A percentile compares a stretch with the other conserved stretches of the same genome.
Evolutionary conservation across 2,329 filamentous ascomycete genomes (phyloP).

Genomic region (Triangularia verruculosa): DNA sequence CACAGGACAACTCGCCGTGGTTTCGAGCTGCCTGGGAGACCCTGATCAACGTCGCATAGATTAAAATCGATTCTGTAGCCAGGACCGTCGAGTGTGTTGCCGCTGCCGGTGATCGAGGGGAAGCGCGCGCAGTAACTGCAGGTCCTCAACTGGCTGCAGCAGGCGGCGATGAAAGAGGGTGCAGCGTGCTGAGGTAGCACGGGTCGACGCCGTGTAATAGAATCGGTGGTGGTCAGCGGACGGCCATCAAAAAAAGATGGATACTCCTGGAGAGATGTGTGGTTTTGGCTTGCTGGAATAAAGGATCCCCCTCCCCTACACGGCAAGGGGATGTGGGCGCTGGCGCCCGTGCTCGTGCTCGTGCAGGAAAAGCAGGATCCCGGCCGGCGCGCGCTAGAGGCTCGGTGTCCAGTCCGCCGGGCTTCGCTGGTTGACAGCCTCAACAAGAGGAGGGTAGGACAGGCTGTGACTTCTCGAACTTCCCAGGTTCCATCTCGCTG

Average conservation of each 20-base stretch:
- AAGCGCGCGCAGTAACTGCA: constrained; percentile 10
- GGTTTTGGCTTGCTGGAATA: too few species aligned
- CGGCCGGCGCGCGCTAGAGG: neutral
- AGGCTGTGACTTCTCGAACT: too few species aligned
- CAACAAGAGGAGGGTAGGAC: neutral
- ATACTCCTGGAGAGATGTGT: neutral
- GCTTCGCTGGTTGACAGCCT: neutral
- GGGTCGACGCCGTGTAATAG: constrained; percentile 7
- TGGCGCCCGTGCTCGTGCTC: neutral
- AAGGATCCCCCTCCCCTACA: neutral
- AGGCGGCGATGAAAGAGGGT: constrained; percentile 10
- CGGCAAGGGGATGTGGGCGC: neutral
- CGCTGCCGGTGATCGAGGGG: constrained; percentile 8
- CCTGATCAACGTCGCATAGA: constrained; percentile 48
- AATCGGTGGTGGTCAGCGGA: neutral
- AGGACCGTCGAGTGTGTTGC: constrained; percentile 13
- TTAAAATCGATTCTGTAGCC: constrained; percentile 20
- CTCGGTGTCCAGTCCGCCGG: neutral
- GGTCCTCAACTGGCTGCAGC: too few species aligned
- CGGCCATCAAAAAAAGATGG: neutral
- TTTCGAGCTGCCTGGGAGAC: constrained; percentile 43
- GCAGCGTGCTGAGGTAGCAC: constrained; percentile 11
- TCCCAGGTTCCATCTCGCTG: too few species aligned
- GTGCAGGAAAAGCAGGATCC: neutral
- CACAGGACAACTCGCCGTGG: constrained; percentile 33